These are phyloP conservation scores for Aspergillus glaucus DNA, from an alignment of 2,329 filamentous ascomycete species.

Conservation along the genomic window DNA sequence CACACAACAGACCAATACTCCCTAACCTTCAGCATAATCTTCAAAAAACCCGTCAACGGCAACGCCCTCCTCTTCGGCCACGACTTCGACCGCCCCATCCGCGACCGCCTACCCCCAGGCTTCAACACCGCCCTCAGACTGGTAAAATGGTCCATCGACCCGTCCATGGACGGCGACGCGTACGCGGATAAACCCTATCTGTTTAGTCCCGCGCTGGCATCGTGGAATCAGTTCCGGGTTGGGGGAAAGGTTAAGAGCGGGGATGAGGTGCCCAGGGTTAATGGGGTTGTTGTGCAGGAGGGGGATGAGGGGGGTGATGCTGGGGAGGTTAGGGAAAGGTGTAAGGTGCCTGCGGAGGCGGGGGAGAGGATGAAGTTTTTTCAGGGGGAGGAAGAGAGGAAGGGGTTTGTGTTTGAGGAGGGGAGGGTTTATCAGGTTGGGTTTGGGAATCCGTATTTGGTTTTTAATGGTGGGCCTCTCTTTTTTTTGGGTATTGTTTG, in stretches of 20 bases:
- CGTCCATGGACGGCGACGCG: constrained; percentile 80
- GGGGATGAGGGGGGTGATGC: constrained; percentile 55
- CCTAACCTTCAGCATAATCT: constrained; percentile 71
- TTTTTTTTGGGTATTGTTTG: constrained; percentile 1
- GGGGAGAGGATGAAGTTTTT: constrained; percentile 57
- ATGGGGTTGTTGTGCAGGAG: constrained; percentile 56
- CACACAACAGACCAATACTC: constrained; percentile 77
- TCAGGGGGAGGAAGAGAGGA: constrained; percentile 49
- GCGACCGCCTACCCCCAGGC: constrained; percentile 76
- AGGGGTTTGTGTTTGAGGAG: constrained; percentile 55
- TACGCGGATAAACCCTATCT: constrained; percentile 81
- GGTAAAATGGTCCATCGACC: constrained; percentile 86
- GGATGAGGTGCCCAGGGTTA: constrained; percentile 29
- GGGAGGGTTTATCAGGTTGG: constrained; percentile 58
- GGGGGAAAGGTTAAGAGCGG: constrained; percentile 41
- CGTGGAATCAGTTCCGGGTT: constrained; percentile 69
- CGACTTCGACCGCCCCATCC: constrained; percentile 87
- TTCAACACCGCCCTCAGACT: constrained; percentile 79
- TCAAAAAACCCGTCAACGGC: constrained; percentile 60
- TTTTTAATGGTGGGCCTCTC: constrained; percentile 61
- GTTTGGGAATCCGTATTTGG: constrained; percentile 89
- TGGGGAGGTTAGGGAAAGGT: constrained; percentile 38
- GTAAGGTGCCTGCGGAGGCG: constrained; percentile 48
- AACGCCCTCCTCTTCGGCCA: constrained; percentile 84
- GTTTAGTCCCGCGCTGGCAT: constrained; percentile 74